Base-by-base conservation (phyloP, 208 protist species). In the Acanthamoeba royreba region DNA sequence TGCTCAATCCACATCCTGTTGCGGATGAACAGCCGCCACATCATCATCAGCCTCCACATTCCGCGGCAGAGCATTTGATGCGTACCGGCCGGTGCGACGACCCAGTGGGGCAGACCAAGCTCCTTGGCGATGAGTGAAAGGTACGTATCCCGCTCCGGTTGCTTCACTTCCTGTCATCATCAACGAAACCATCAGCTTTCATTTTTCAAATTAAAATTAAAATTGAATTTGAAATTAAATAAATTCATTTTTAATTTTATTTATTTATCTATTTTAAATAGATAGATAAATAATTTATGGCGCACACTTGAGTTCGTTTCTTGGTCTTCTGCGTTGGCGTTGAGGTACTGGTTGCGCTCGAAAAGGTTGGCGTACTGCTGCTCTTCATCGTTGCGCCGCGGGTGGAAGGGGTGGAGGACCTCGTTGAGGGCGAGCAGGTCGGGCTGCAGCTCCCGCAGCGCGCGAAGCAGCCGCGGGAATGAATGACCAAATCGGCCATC, bases 381-480 rank as follows among this genome's bases (percentile, higher is more conserved):
- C 13, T 42, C 38, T 28, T 31, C 2, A 11, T 79, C 69, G 4
- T 38, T 2, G 31, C n/a, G 38, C 11, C 28, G 13, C 1, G 79
- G 46, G 79, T 17, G 25, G 47, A 35, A 35, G 9, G 81, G 81
- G 31, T 89, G 81, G 4, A 42, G 45, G 17, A 49, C 81, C 52
- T 89, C 81, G 31, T 89, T 89, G 31, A 89, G 81, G 49, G 17
- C 81, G 47, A 89, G 43, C 19, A 89, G 40, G 81, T 89, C 81
- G 2, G 81, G 81, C 13, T 25, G 49, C 28, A 89, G 43, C 13
- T 0, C 3, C 1, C 47, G 25, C 81, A 89, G 9, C 31, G 55
- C 35, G 11, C 43, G 13, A 43, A 89, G 15, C 35, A 89, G 31
- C 1, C 49, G 52, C 2, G 45, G 49, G 45, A 89, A 63, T 5